Evolutionary conservation across 192 early-diverging fungal genomes (phyloP), one percentile per base, ranked within the genome.

Genomic region (Coemansia sp.): DNA sequence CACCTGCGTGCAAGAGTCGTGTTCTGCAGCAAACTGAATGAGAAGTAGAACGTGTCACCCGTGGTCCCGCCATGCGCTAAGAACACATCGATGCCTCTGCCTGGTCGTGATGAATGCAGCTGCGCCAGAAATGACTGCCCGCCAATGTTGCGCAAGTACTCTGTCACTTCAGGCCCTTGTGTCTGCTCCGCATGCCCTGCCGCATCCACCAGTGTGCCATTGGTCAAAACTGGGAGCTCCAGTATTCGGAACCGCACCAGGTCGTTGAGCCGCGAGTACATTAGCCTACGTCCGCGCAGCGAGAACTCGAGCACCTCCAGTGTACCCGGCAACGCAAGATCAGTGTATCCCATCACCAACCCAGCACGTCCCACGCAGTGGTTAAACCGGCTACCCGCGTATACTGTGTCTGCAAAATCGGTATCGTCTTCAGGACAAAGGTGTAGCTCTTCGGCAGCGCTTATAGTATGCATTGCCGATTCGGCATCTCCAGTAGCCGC

Each of bases 211-310:
- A 72, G 64, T 8, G 70, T 54, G 57, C 76, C 76, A 22, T 69
- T 64, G 19, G 19, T 4, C 24, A 63, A 36, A 7, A 24, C 64
- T 1, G 76, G 62, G 33, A 82, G 65, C 56, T 67, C 65, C 5
- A 72, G 63, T 19, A 74, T 59, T 4, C 80, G 70, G 80, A 82
- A 82, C 46, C 80, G 71, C 59, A 77, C 71, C 29, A 76, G 58
- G 42, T 82, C 80, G 52, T 82, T 75, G 22, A 77, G 62, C 39
- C 74, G 63, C 50, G 80, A 77, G 60, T 82, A 82, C 66, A 82
- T 9, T 30, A 82, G 68, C 53, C 68, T 82, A 24, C 21, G 32
- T 23, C 75, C 75, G 24, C 75, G 74, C 50, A 82, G 68, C 55
- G 80, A 82, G 29, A 82, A 82, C 57, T 82, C 80, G 1, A 71